These are phyloP conservation scores for Chaetomiaceae sp. DNA, from an alignment of 2,329 filamentous ascomycete species.

Conservation along the genomic window DNA sequence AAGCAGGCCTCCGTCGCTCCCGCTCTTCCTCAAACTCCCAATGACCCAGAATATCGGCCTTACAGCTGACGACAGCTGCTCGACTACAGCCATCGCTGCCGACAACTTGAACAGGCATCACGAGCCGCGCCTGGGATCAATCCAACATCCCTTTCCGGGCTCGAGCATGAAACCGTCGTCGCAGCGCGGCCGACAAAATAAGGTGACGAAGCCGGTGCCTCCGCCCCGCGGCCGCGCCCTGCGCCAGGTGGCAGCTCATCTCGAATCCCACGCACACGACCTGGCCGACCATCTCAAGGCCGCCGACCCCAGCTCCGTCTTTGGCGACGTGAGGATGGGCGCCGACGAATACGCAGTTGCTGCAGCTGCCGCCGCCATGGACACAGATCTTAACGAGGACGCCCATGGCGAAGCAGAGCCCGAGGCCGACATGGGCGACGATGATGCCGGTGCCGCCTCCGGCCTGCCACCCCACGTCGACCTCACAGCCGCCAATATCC, in stretches of 20 bases:
- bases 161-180: slow-evolving; percentile 26
- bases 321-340: slow-evolving; percentile 22
- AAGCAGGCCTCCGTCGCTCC: slow-evolving; percentile 8
- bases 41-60: slow-evolving; percentile 15
- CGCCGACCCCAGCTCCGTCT: slow-evolving; percentile 26
- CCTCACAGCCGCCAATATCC: slow-evolving; percentile 30
- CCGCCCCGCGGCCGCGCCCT: slow-evolving; percentile 29
- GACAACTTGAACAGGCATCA: slow-evolving; percentile 13
- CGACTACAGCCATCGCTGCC: slow-evolving; percentile 17
- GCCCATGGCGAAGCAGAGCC: slow-evolving; percentile 24
- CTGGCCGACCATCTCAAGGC: slow-evolving; percentile 27
- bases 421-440: slow-evolving; percentile 27
- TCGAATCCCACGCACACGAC: slow-evolving; percentile 14
- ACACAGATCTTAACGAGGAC: slow-evolving; percentile 24
- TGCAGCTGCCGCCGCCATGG: slow-evolving; percentile 32
- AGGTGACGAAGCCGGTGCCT: slow-evolving; percentile 40
- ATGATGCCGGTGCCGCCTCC: slow-evolving; percentile 14
- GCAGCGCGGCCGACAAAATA: slow-evolving; percentile 39
- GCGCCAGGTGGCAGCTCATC: slow-evolving; percentile 22
- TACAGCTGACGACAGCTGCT: slow-evolving; percentile 30
- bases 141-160: slow-evolving; percentile 8
- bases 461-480: slow-evolving; percentile 27
- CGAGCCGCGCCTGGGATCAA: slow-evolving; percentile 9
- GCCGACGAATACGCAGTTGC: slow-evolving; percentile 29
- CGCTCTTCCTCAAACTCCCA: slow-evolving; percentile 16